Base-by-base conservation (phyloP, 805 yeast genomes). In the Candida fluviatilis region DNA sequence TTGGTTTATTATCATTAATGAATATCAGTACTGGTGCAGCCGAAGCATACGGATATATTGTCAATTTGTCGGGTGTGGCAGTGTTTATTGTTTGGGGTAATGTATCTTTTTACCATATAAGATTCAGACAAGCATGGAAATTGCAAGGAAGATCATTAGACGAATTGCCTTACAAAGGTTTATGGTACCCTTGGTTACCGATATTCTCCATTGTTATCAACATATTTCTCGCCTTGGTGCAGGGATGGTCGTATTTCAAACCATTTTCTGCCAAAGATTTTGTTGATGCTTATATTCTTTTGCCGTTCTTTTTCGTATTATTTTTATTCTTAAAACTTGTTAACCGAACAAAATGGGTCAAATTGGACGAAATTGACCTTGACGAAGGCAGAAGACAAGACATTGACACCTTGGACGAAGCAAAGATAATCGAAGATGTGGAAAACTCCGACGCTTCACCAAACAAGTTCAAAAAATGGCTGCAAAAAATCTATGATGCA, bases 71-170 rank as follows among this genome's bases (percentile, higher is more conserved):
- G 3, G 86, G 87, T 42, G 83, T 82, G 16, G 77, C 83, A 2
- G 78, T 80, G 3, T 82, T 81, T 41, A 66, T 81, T 35, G 85
- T 80, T 2, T 81, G 87, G 88, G 82, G 80, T 5, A 60, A 71
- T 10, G 75, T 80, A 18, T 70, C 79, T 15, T 62, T 71, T 35
- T 69, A 74, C 26, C 85, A 82, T 45, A 41, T 80, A 13, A 60
- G 84, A 31, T 79, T 81, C 53, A 69, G 87, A 46, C 39, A 48
- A 34, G 71, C 71, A 0, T 58, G 63, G 70, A 54, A 46, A 35
- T 33, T 56, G 2, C 73, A 66, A 42, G 70, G 70, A 18, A 52
- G 69, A 24, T 48, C 59, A 5, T 40, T 56, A 2, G 58, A 50
- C 23, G 65, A 60, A 6, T 50, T 66, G 21, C 67, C 69, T 1